phyloP scores from a whole-genome alignment of 495 filamentous ascomycete genomes.

The Pseudotulostoma volvatum region DNA sequence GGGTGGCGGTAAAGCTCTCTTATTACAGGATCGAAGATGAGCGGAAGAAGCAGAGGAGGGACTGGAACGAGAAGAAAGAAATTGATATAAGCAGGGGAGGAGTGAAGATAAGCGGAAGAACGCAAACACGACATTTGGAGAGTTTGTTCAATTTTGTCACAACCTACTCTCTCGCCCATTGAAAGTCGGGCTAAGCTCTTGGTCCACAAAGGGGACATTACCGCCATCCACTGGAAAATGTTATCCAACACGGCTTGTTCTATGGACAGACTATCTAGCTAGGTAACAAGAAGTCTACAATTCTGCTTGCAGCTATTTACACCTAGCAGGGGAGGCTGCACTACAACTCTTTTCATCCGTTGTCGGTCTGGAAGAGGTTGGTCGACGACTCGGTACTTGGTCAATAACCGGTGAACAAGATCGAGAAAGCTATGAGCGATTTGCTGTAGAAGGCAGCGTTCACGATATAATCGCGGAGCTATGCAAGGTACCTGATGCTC shows the following conservation, averaged over 20 bases:
- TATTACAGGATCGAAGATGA: too few species aligned
- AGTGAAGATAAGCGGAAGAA: too few species aligned
- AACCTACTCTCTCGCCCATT: too few species aligned
- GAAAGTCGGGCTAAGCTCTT: slow-evolving; percentile 10
- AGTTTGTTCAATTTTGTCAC: slow-evolving; percentile 19
- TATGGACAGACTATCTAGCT: slow-evolving; percentile 19
- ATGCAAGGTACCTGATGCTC: too few species aligned
- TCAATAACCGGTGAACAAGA: slow-evolving; percentile 18
- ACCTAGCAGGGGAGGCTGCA: slow-evolving; percentile 11
- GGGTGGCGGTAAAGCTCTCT: slow-evolving; percentile 14
- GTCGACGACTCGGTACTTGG: slow-evolving; percentile 4
- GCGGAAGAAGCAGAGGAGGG: too few species aligned
- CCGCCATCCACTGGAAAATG: slow-evolving; percentile 15
- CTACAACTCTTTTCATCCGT: slow-evolving; percentile 5
- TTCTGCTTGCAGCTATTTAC: slow-evolving; percentile 12
- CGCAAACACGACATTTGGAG: slow-evolving; percentile 23
- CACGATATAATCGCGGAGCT: too few species aligned
- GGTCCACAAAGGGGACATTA: slow-evolving; percentile 18
- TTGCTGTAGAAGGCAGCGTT: too few species aligned
- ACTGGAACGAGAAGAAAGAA: too few species aligned
- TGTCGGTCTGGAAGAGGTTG: too few species aligned
- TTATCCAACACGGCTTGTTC: slow-evolving; percentile 15
- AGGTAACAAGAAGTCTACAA: too few species aligned
- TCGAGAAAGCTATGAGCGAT: slow-evolving; percentile 14
- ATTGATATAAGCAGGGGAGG: too few species aligned